A percentile compares a stretch with the other conserved stretches of the same genome.
Conservation (phyloP, 2,329 filamentous ascomycete species). For the Neopestalotiopsis clavispora region DNA sequence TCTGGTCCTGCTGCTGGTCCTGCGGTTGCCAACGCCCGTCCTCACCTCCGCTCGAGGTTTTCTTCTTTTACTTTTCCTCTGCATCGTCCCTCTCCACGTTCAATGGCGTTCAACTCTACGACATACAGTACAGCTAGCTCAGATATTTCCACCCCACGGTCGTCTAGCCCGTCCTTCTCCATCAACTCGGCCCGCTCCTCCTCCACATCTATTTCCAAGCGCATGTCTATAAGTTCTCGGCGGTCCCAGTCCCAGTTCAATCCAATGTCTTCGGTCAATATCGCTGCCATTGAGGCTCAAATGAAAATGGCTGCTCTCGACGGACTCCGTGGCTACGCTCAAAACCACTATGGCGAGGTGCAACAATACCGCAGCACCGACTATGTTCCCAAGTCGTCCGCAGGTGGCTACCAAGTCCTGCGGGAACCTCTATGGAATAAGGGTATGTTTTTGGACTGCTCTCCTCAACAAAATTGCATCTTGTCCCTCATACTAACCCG, state of each 20-base stretch:
- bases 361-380: slow-evolving; percentile 58
- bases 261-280: slow-evolving; percentile 61
- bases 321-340: slow-evolving; percentile 63
- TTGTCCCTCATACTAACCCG: slow-evolving; percentile 7
- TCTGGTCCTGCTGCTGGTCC: not conserved
- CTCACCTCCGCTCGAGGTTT: slow-evolving; percentile 13
- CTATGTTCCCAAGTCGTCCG: slow-evolving; percentile 55
- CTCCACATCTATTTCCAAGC: slow-evolving; percentile 57
- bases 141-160: slow-evolving; percentile 61
- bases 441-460: slow-evolving; percentile 48
- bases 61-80: slow-evolving; percentile 26
- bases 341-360: slow-evolving; percentile 60
- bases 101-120: slow-evolving; percentile 48
- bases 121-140: slow-evolving; percentile 52
- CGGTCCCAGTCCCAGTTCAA: slow-evolving; percentile 58
- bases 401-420: slow-evolving; percentile 65
- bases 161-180: slow-evolving; percentile 55
- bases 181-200: slow-evolving; percentile 52
- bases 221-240: slow-evolving; percentile 53
- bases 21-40: too few relatives aligned
- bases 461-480: not conserved
- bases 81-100: slow-evolving; percentile 31
- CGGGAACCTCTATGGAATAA: slow-evolving; percentile 69
- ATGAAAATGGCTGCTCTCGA: slow-evolving; percentile 67
- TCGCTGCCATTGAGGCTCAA: slow-evolving; percentile 60